phyloP scores from a whole-genome alignment of 345 rosid genomes.

The Citrus australasica region DNA sequence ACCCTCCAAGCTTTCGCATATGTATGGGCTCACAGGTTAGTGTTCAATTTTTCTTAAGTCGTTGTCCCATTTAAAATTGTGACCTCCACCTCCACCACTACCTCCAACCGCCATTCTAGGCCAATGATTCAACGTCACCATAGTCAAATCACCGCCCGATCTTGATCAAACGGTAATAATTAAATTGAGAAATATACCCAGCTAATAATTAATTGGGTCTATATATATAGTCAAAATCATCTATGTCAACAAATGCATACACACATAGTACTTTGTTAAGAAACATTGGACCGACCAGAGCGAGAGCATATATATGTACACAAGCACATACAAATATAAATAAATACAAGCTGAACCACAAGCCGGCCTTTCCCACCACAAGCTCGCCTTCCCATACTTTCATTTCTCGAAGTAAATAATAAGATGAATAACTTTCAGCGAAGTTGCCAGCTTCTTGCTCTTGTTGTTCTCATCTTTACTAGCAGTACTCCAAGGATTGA shows the following conservation, averaged over 20 bases:
- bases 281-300: slow-evolving; percentile 1
- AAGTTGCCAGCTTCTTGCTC: neutral
- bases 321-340: neutral
- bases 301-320: no score
- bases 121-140: neutral
- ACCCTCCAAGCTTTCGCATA: slow-evolving; percentile 4
- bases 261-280: neutral
- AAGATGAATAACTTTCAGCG: slow-evolving; percentile 11
- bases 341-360: neutral
- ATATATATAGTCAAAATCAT: neutral
- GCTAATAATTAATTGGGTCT: neutral
- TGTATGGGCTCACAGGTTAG: neutral
- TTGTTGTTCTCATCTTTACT: neutral
- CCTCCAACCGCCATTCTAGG: slow-evolving; percentile 10
- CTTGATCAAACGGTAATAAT: neutral
- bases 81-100: slow-evolving; percentile 6
- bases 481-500: neutral
- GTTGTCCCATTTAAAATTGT: slow-evolving; percentile 9
- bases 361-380: neutral
- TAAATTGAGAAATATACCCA: neutral
- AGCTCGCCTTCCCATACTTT: neutral
- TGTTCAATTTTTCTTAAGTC: neutral
- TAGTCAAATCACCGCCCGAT: neutral
- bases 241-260: neutral
- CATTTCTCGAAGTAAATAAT: neutral